Evolutionary conservation across 2,329 filamentous ascomycete genomes (phyloP), one percentile per base, ranked within the genome.

Genomic region (Trichoderma breve): DNA sequence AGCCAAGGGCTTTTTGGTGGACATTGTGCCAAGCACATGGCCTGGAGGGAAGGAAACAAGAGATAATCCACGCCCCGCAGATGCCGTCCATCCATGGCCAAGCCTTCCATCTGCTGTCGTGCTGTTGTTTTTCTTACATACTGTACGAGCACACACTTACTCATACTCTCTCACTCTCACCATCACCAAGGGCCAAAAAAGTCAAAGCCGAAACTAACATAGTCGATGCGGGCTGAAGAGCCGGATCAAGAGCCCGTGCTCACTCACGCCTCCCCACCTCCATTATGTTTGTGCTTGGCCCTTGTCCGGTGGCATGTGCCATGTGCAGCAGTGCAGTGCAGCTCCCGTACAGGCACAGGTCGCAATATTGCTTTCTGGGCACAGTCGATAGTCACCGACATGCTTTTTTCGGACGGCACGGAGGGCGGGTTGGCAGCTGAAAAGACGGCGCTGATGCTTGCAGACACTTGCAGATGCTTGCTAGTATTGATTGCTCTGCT

Each of bases 361-460:
- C 47, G 65, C 57, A 70, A 26, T 70, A 70, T 70, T 70, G 66
- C 30, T 43, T 70, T 70, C 57, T 34, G n/a, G 57, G 66, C 57
- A 51, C 21, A 32, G 28, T 28, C 57, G 14, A 69, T 51, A 34
- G 57, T 24, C 32, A 34, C 36, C 26, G 36, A 30, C 21, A 47
- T 53, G 36, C 55, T 69, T 32, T 34, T 28, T 51, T n/a, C 28
- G 64, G 64, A 28, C 57, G 30, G 39, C 36, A 67, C 32, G 51
- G 64, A n/a, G 24, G 32, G 47, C 51, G 51, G 32, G 39, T 3
- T 69, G 39, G 66, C 57, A 70, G 66, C 66, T 70, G 66, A 70
- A 70, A 70, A 68, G 65, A 68, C 28, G 53, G 53, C 26, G 65
- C 53, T 60, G 65, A 47, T 68, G 53, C 65, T 34, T n/a, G 26